Evolutionary conservation across 371 early-diverging fungal genomes (phyloP).

Genomic region (Zancudomyces culisetae): DNA sequence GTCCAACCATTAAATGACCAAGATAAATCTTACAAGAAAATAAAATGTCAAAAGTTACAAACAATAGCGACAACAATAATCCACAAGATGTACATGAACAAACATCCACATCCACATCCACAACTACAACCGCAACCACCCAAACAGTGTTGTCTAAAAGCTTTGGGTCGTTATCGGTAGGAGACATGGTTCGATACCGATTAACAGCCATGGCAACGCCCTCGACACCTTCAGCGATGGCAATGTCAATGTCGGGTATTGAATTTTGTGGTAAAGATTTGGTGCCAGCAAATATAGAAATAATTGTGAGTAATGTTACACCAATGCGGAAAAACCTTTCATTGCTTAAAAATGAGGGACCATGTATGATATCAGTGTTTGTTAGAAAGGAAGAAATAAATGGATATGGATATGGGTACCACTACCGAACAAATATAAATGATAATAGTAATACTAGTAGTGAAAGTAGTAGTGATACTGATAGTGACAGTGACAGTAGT

Average conservation of each 20-base stretch:
- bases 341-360: conserved; percentile 1
- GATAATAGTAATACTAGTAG: not conserved
- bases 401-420: not conserved
- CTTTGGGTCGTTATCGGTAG: conserved; percentile 1
- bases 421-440: not conserved
- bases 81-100: no score
- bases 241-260: not conserved
- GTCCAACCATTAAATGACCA: no score
- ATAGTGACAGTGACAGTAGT: not conserved
- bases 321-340: conserved; percentile 1
- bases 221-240: not conserved
- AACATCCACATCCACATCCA: no score
- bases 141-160: no score
- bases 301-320: not conserved
- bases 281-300: not conserved
- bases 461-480: not conserved
- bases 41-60: no score
- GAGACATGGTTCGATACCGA: conserved; percentile 1
- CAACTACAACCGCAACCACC: no score
- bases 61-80: no score
- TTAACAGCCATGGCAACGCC: not conserved
- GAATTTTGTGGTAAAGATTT: not conserved
- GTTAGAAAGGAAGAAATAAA: not conserved
- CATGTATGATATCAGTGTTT: not conserved
- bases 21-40: no score